Base-by-base conservation (phyloP, 768 basidiomycete species). In the Ramaria sp. region DNA sequence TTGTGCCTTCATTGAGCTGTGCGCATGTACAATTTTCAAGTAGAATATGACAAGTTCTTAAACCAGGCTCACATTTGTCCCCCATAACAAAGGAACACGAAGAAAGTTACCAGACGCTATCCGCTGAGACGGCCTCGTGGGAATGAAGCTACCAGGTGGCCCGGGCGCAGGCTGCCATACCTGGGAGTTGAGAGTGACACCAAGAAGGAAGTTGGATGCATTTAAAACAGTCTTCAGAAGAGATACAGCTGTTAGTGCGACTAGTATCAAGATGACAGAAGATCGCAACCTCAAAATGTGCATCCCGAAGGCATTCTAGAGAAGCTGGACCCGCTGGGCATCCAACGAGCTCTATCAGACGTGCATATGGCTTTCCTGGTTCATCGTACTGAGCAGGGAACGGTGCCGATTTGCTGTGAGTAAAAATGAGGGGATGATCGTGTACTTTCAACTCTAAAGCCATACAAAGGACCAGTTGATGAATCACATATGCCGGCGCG, bases 121-220 rank as follows among this genome's bases (percentile, higher is more conserved):
- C 39, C 69, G 70, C 5, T 63, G 54, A 0, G 80, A 82, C 4
- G 78, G 75, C 41, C 75, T 64, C 51, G 70, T 73, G 0, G 77
- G 64, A 19, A 76, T 64, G 51, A 82, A 69, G 62, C 78, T 82
- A 1, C 78, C 79, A 0, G 67, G 53, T 1, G 77, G 76, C 0
- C 81, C 80, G 4, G 81, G 72, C 0, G 78, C 59, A 0, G 81
- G 80, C 60, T 82, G 71, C 81, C 81, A 82, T 4, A 82, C 66
- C 60, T 83, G 81, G 0, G 57, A 17, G 52, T 83, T 81, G 27
- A 83, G 64, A 1, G 75, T 76, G 0, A 68, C 51, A 0, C 20
- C 50, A 9, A 78, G 76, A 74, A 82, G 72, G 0, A 59, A 47
- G 60, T 79, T 79, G 41, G 73, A 76, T 47, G 75, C 73, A 53